Evolutionary conservation across 1,139 yeast genomes (phyloP).

Genomic region (Blastobotrys capitulatus): DNA sequence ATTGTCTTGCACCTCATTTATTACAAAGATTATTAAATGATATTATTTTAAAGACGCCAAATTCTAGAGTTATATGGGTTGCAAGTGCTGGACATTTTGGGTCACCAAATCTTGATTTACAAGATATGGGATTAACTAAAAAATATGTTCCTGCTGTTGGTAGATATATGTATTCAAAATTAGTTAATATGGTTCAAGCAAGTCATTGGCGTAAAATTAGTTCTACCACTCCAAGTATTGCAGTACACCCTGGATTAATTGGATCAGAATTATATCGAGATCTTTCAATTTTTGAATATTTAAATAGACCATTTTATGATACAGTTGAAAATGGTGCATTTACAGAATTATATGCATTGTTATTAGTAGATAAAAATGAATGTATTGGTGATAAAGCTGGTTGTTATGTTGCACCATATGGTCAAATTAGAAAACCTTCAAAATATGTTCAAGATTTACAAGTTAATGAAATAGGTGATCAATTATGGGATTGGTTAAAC

Average conservation of each 20-base stretch:
- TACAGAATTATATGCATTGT: slow-evolving; percentile 38
- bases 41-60: not conserved
- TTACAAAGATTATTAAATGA: slow-evolving; percentile 42
- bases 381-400: slow-evolving; percentile 34
- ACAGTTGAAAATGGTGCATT: slow-evolving; percentile 37
- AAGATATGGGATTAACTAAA: not conserved
- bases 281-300: not conserved
- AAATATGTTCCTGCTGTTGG: not conserved
- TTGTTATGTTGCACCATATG: slow-evolving; percentile 34
- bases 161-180: slow-evolving; percentile 47
- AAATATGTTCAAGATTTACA: not conserved
- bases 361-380: slow-evolving; percentile 30
- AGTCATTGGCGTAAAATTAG: slow-evolving; percentile 38
- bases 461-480: not conserved
- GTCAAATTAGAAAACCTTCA: slow-evolving; percentile 14
- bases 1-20: slow-evolving; percentile 47
- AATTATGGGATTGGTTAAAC: not conserved
- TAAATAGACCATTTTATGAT: not conserved
- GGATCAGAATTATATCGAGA: slow-evolving; percentile 31
- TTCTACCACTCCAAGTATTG: slow-evolving; percentile 13
- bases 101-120: not conserved
- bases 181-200: slow-evolving; percentile 41
- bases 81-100: not conserved
- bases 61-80: not conserved
- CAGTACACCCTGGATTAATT: slow-evolving; percentile 47